Base-by-base conservation (phyloP, 164 flowering plant genomes). In the Stephania yunnanensis region DNA sequence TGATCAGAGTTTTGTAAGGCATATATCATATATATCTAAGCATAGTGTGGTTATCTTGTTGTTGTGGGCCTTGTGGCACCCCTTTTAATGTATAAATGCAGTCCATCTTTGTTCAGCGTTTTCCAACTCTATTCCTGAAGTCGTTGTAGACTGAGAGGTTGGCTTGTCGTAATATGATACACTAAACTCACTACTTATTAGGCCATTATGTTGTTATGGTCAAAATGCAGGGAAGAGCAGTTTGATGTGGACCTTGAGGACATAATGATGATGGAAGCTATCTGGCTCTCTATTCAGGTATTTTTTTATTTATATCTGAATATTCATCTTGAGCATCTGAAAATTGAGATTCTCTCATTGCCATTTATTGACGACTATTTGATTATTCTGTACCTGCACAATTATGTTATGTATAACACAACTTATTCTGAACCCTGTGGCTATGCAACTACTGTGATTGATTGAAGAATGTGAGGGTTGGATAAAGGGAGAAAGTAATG, bases 251-350 rank as follows among this genome's bases (percentile, higher is more conserved):
- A 95, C 84, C 91, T 92, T 25, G 97, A 95, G 78, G 98, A 92
- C 74, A 83, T 95, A 63, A 93, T 95, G 99, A 89, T 95, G 73
- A 93, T 95, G 94, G 97, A 95, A 87, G 99, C 99, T 68, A 95
- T 95, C 75, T 95, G 98, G 99, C 92, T 87, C 75, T 95, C 99
- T 46, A 87, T 93, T 83, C 98, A 93, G 99, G 99, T 95, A 71
- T 55, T 48, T 45, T 64, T 10, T 9, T 13, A 12, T 1, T 73
- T 46, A 68, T 50, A 68, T 69, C 30, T 17, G 64, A 71, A 74
- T 68, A 52, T 52, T 8, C 42, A 50, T 67, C 45, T 36, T 44
- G 52, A 10, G 25, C 11, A 17, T 10, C 13, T 15, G 52, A 15
- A 20, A 44, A 45, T n/a, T 70, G 22, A 1, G 1, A n/a, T 0